Evolutionary conservation across 176 grass and related monocot species (phyloP), one percentile per base, ranked within the genome.

Genomic region (Carex myosuroides): DNA sequence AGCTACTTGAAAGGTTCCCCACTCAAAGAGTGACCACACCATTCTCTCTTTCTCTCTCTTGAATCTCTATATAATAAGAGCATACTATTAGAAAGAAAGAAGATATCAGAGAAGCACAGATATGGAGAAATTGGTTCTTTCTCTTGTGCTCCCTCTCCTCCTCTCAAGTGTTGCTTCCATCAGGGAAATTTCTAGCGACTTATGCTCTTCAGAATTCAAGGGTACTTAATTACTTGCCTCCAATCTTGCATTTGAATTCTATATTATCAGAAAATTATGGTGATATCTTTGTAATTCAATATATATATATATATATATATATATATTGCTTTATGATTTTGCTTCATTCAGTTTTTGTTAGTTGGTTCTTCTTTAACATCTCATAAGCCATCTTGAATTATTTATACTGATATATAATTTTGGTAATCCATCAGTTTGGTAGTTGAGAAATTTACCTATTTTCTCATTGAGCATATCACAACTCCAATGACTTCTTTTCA

Each of bases 191-290:
- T 8, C 84, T 30, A 83, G 62, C 84, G 63, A 82, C 83, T 48
- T 70, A 14, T 91, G 89, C 85, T 39, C 85, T 39, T 94, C 92
- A 6, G 79, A 94, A 70, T 18, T 67, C 72, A 70, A 39, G 10
- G 92, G 92, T 94, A 91, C 13, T 50, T n/a, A n/a, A n/a, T n/a
- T 58, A 13, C 89, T 18, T 57, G 22, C 16, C 60, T 54, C 9
- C 64, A 69, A 60, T 69, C n/a, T 42, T 46, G 30, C 70, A 0
- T 18, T 12, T 61, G 29, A 59, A 83, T 8, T 46, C 7, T 68
- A 30, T 60, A 35, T 35, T 3, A 3, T 50, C 16, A 62, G 32
- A 18, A 13, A 72, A 37, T 60, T 17, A 12, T 11, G 8, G 33
- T 79, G 16, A 32, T 53, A 65, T 12, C 48, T 58, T 18, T 64